Conservation (phyloP, 2,329 filamentous ascomycete genomes). For the Stagonosporopsis vannaccii region DNA sequence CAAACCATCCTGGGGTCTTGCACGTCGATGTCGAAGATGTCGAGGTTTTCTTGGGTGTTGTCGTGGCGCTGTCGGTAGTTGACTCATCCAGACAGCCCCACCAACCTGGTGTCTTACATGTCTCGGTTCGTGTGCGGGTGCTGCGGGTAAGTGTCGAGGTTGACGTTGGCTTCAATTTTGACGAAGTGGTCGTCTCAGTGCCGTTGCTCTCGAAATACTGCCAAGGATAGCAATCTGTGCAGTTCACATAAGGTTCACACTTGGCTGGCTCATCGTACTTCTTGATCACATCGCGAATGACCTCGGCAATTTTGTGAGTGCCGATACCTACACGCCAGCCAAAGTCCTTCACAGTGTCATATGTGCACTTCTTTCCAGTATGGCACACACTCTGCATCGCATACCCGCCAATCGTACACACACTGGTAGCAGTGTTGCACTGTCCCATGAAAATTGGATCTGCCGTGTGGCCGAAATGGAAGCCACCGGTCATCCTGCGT, state of each 20-base stretch:
- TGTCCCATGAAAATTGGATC: slow-evolving; percentile 94
- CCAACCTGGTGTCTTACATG: slow-evolving; percentile 92
- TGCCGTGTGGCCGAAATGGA: slow-evolving; percentile 93
- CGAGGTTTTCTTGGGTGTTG: slow-evolving; percentile 54
- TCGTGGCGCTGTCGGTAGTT: slow-evolving; percentile 58
- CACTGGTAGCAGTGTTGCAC: slow-evolving; percentile 88
- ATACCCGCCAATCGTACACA: slow-evolving; percentile 91
- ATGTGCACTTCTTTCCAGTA: slow-evolving; percentile 84
- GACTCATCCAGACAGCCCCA: slow-evolving; percentile 79
- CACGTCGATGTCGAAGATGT: slow-evolving; percentile 51
- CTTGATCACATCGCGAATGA: slow-evolving; percentile 86
- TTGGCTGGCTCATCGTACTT: slow-evolving; percentile 81
- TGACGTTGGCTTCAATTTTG: slow-evolving; percentile 57
- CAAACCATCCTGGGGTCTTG: slow-evolving; percentile 69
- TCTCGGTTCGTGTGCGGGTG: slow-evolving; percentile 73
- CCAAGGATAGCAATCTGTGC: slow-evolving; percentile 90
- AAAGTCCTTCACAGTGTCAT: slow-evolving; percentile 89
- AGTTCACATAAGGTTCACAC: slow-evolving; percentile 77
- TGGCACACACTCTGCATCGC: slow-evolving; percentile 94
- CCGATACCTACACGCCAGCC: slow-evolving; percentile 92
- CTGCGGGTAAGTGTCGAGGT: slow-evolving; percentile 59
- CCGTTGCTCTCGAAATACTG: slow-evolving; percentile 95
- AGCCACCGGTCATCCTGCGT: slow-evolving; percentile 72
- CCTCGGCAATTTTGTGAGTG: slow-evolving; percentile 86
- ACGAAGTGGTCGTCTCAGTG: slow-evolving; percentile 73